A percentile compares a stretch with the other conserved stretches of the same genome.
Evolutionary conservation across 2,329 filamentous ascomycete species (phyloP).

Genomic region (Mycocentrospora acerina): DNA sequence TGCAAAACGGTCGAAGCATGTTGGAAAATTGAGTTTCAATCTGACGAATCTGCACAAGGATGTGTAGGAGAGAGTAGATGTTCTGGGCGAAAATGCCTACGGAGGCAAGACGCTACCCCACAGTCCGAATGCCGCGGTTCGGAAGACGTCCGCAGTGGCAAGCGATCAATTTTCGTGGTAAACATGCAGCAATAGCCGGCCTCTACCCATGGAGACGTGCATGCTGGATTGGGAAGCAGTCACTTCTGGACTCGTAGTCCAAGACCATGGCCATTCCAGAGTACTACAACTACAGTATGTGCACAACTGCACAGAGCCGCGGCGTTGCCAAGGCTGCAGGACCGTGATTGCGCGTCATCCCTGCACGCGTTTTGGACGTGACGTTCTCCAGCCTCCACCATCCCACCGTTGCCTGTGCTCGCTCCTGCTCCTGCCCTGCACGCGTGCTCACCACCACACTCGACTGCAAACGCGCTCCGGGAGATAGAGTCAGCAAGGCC

Average conservation of each 20-base stretch:
- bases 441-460: background rate
- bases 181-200: too few species aligned
- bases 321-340: constrained; percentile 7
- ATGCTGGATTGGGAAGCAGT: too few species aligned
- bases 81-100: background rate
- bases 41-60: too few species aligned
- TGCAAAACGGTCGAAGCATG: constrained; percentile 49
- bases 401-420: constrained; percentile 8
- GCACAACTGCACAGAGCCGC: too few species aligned
- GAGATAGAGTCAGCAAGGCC: background rate
- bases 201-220: too few species aligned
- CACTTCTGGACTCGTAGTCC: too few species aligned
- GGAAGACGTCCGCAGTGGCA: too few species aligned
- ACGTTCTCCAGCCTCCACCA: constrained; percentile 25
- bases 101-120: too few species aligned
- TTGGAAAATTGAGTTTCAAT: constrained; percentile 5
- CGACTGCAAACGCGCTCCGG: background rate
- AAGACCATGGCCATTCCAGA: too few species aligned
- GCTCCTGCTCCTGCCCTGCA: constrained; percentile 1
- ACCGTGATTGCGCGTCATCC: constrained; percentile 33
- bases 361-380: constrained; percentile 32
- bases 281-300: too few species aligned
- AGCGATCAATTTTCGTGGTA: too few species aligned
- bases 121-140: too few species aligned
- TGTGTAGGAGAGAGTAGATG: background rate